Evolutionary conservation across 306 rosid genomes (phyloP).

Genomic region (Acacia acuminata): DNA sequence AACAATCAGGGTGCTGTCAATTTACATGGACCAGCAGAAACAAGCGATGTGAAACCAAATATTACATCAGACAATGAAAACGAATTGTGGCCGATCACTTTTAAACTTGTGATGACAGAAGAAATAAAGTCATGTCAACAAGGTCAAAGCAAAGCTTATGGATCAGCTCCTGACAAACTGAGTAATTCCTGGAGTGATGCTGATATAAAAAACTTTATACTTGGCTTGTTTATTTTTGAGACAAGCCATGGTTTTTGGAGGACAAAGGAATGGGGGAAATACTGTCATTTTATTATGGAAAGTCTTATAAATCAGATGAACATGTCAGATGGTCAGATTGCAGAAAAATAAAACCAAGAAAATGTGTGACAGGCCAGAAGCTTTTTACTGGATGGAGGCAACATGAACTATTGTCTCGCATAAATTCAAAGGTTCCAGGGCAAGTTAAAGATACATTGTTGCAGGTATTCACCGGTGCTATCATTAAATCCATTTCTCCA

Average conservation of each 20-base stretch:
- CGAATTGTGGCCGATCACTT: slow-evolving; percentile 23
- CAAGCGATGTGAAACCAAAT: slow-evolving; percentile 35
- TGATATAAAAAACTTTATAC: slow-evolving; percentile 63
- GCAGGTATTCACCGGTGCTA: too few species aligned
- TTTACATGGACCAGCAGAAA: slow-evolving; percentile 28
- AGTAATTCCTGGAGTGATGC: slow-evolving; percentile 55
- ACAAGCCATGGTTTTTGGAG: too few species aligned
- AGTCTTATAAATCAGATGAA: slow-evolving; percentile 62
- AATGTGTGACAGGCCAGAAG: slow-evolving; percentile 55
- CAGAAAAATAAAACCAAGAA: slow-evolving; percentile 57
- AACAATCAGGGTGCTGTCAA: slow-evolving; percentile 32
- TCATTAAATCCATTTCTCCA: not conserved
- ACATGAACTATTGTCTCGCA: slow-evolving; percentile 66
- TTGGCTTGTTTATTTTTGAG: slow-evolving; percentile 70
- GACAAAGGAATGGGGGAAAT: slow-evolving; percentile 62
- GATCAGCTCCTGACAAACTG: slow-evolving; percentile 38
- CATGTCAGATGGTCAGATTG: slow-evolving; percentile 66
- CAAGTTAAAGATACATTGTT: slow-evolving; percentile 46
- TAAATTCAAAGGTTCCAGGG: slow-evolving; percentile 55
- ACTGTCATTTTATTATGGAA: slow-evolving; percentile 75
- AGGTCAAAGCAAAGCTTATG: slow-evolving; percentile 25
- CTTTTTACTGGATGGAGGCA: slow-evolving; percentile 69
- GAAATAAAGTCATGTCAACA: slow-evolving; percentile 27
- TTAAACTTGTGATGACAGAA: slow-evolving; percentile 13
- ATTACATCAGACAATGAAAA: slow-evolving; percentile 22